These are phyloP conservation scores for Trifolium dubium DNA, from an alignment of 306 rosid species.

Conservation along the genomic window DNA sequence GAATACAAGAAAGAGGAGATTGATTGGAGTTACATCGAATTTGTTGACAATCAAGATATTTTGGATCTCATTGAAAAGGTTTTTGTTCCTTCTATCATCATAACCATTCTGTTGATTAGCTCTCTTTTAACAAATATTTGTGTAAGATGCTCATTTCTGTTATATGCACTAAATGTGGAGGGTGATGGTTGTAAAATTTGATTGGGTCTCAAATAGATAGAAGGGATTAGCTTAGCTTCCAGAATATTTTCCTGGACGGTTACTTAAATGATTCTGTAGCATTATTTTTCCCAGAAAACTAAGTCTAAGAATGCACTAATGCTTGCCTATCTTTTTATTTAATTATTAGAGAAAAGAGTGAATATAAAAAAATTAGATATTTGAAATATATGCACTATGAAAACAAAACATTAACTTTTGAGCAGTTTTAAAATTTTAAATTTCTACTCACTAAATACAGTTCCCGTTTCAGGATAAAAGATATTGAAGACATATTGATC, in stretches of 20 bases:
- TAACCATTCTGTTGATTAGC: conserved; percentile 32
- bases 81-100: conserved; percentile 41
- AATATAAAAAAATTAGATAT: not conserved
- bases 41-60: conserved; percentile 95
- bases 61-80: conserved; percentile 99
- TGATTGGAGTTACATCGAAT: conserved; percentile 99
- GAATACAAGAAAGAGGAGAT: conserved; percentile 98
- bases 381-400: not conserved
- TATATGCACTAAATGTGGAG: conserved; percentile 26
- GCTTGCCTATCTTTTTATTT: not conserved
- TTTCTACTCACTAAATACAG: not conserved
- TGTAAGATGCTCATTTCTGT: conserved; percentile 31
- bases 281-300: conserved; percentile 25
- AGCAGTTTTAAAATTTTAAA: conserved; percentile 14
- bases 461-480: conserved; percentile 1
- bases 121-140: conserved; percentile 13
- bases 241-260: conserved; percentile 15
- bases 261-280: conserved; percentile 21
- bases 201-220: conserved; percentile 14
- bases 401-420: not conserved
- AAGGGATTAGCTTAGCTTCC: conserved; percentile 29
- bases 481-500: no score
- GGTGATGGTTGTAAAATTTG: conserved; percentile 32
- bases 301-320: conserved; percentile 13
- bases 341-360: not conserved